Conservation (phyloP, 2,329 filamentous ascomycete species). For the Teratosphaeria nubilosa region DNA sequence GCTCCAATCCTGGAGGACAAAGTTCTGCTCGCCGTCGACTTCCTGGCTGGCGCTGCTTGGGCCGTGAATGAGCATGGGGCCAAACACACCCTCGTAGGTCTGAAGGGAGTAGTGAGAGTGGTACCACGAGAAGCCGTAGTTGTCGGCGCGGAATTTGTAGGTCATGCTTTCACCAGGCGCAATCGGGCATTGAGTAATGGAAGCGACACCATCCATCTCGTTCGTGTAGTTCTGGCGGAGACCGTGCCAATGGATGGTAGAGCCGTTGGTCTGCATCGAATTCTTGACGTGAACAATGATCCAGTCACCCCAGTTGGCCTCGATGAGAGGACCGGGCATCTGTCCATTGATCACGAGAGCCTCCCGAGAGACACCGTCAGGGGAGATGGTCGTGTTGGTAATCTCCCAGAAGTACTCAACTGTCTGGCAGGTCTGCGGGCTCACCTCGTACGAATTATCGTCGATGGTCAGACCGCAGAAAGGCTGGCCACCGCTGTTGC, state of each 20-base stretch:
- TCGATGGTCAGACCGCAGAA: constrained; percentile 28
- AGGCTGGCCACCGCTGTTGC: constrained; percentile 15
- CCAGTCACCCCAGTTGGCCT: constrained; percentile 32
- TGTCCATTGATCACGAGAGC: constrained; percentile 35
- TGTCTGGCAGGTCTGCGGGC: constrained; percentile 29
- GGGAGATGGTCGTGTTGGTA: constrained; percentile 33
- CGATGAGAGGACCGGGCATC: constrained; percentile 54
- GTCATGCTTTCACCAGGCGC: constrained; percentile 28
- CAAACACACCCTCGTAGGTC: constrained; percentile 30
- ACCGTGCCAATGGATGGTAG: constrained; percentile 44
- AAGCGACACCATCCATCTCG: constrained; percentile 39
- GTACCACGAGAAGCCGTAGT: constrained; percentile 31
- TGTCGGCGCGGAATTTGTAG: constrained; percentile 27
- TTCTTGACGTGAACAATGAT: constrained; percentile 26
- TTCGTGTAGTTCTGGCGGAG: constrained; percentile 43
- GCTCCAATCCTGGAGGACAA: constrained; percentile 27
- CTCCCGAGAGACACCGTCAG: constrained; percentile 34
- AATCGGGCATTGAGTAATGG: constrained; percentile 45
- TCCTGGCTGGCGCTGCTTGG: constrained; percentile 29
- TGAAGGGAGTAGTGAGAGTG: constrained; percentile 35
- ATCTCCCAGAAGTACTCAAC: constrained; percentile 36
- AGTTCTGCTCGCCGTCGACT: constrained; percentile 20
- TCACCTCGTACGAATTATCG: constrained; percentile 27
- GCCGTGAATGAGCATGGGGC: constrained; percentile 31
- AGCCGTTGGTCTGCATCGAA: constrained; percentile 36